Evolutionary conservation across 2,329 filamentous ascomycete genomes (phyloP).

Genomic region (Chrysoporthe puriensis): DNA sequence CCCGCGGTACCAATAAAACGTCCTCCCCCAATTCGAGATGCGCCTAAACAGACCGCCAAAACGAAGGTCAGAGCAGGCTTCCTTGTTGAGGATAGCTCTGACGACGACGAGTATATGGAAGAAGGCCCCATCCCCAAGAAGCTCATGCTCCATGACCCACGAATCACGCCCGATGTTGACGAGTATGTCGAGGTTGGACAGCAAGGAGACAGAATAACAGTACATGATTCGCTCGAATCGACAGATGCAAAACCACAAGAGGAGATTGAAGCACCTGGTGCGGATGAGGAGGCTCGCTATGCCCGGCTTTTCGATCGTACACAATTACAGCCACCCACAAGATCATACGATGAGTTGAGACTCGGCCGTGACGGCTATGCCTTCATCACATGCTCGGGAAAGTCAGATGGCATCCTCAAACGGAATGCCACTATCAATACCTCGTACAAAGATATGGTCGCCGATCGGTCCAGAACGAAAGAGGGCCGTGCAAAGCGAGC

Average conservation of each 20-base stretch:
- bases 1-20: slow-evolving; percentile 41
- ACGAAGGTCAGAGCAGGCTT: slow-evolving; percentile 47
- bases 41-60: slow-evolving; percentile 36
- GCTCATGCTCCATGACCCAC: slow-evolving; percentile 44
- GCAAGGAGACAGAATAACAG: not conserved
- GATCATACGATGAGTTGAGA: slow-evolving; percentile 26
- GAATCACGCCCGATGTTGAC: slow-evolving; percentile 31
- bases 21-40: slow-evolving; percentile 38
- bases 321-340: slow-evolving; percentile 30
- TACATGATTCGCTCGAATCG: not conserved
- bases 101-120: slow-evolving; percentile 42
- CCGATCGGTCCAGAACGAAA: slow-evolving; percentile 67
- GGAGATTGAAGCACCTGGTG: not conserved
- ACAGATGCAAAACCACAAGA: slow-evolving; percentile 15
- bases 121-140: slow-evolving; percentile 46
- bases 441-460: slow-evolving; percentile 70
- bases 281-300: slow-evolving; percentile 28
- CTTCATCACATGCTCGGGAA: slow-evolving; percentile 61
- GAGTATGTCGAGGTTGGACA: not conserved
- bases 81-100: slow-evolving; percentile 48
- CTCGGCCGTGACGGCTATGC: slow-evolving; percentile 40
- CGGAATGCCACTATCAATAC: slow-evolving; percentile 51
- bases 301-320: slow-evolving; percentile 32
- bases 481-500: slow-evolving; percentile 71
- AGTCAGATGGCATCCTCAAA: slow-evolving; percentile 57